These are phyloP conservation scores for Septoria linicola DNA, from an alignment of 2,329 filamentous ascomycete genomes.

Conservation along the genomic window DNA sequence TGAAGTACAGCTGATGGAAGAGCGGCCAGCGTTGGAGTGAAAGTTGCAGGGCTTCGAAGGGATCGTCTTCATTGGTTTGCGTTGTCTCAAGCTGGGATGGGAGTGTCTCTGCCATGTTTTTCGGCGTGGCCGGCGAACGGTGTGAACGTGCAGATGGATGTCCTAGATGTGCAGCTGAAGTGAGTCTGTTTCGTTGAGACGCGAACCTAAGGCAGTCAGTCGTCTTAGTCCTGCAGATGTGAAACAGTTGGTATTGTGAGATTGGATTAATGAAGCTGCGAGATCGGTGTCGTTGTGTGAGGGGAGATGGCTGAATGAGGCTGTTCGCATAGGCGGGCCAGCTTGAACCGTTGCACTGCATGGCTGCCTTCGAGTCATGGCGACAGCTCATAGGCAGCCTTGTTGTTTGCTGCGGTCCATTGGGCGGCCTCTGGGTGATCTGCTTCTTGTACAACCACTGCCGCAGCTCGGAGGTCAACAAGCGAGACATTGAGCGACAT, in stretches of 20 bases:
- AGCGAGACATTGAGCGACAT: too few relatives aligned
- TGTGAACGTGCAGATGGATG: too few relatives aligned
- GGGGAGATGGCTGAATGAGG: neutral
- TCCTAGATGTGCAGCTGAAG: too few relatives aligned
- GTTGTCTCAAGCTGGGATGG: too few relatives aligned
- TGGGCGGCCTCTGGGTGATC: constrained; percentile 11
- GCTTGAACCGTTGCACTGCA: constrained; percentile 6
- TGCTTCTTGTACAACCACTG: neutral
- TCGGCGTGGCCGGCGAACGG: too few relatives aligned
- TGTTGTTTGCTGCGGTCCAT: constrained; percentile 10
- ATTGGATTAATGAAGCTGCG: neutral
- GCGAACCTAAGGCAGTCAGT: neutral
- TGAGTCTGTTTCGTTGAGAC: too few relatives aligned
- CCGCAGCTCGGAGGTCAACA: neutral
- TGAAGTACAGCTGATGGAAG: neutral
- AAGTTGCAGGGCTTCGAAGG: neutral
- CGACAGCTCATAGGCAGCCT: constrained; percentile 10
- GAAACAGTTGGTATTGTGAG: neutral
- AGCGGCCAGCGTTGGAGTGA: constrained; percentile 7
- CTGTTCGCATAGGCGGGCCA: neutral
- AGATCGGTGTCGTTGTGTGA: neutral
- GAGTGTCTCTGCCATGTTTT: too few relatives aligned
- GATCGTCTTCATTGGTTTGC: neutral
- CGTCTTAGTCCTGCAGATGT: neutral
- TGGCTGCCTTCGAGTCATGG: constrained; percentile 6